phyloP scores from a whole-genome alignment of 176 grass and related monocot genomes.

The Aegilops speltoides region DNA sequence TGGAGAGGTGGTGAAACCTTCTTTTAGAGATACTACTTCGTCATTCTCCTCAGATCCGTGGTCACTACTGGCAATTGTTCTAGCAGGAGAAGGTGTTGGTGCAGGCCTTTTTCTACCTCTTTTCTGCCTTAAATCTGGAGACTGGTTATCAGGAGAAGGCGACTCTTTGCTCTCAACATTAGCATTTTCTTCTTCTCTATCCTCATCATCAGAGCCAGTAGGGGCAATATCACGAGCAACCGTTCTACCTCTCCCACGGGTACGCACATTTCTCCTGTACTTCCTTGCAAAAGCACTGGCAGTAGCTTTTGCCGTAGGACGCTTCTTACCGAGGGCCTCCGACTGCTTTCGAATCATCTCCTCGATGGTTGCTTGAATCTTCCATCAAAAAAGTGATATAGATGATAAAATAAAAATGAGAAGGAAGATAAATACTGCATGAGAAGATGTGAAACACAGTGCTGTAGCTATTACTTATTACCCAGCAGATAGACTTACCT shows the following conservation, averaged over 20 bases:
- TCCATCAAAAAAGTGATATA: slow-evolving; percentile 21
- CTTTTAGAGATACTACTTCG: slow-evolving; percentile 47
- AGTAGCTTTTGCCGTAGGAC: slow-evolving; percentile 49
- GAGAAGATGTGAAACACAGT: not conserved
- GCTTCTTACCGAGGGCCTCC: slow-evolving; percentile 66
- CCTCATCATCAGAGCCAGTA: slow-evolving; percentile 62
- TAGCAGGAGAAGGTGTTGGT: slow-evolving; percentile 57
- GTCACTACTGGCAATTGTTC: slow-evolving; percentile 41
- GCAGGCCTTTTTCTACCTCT: slow-evolving; percentile 42
- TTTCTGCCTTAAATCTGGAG: slow-evolving; percentile 62
- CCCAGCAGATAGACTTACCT: slow-evolving; percentile 42
- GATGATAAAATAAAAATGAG: slow-evolving; percentile 24
- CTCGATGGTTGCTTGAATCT: slow-evolving; percentile 88
- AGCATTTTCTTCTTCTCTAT: slow-evolving; percentile 58
- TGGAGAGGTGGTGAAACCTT: slow-evolving; percentile 53
- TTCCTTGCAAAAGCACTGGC: slow-evolving; percentile 49
- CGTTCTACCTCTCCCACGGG: slow-evolving; percentile 47
- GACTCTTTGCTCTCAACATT: slow-evolving; percentile 56
- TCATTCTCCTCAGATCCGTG: slow-evolving; percentile 50
- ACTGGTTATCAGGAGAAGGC: slow-evolving; percentile 64
- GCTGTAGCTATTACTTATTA: not conserved
- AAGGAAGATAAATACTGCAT: slow-evolving; percentile 1
- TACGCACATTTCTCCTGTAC: slow-evolving; percentile 55
- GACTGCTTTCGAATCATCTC: slow-evolving; percentile 66
- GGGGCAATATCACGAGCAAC: slow-evolving; percentile 28